Percentiles rank a stretch among this genome's conserved stretches.
Conservation (phyloP, 2,329 filamentous ascomycete genomes). For the Meredithiella fracta region DNA sequence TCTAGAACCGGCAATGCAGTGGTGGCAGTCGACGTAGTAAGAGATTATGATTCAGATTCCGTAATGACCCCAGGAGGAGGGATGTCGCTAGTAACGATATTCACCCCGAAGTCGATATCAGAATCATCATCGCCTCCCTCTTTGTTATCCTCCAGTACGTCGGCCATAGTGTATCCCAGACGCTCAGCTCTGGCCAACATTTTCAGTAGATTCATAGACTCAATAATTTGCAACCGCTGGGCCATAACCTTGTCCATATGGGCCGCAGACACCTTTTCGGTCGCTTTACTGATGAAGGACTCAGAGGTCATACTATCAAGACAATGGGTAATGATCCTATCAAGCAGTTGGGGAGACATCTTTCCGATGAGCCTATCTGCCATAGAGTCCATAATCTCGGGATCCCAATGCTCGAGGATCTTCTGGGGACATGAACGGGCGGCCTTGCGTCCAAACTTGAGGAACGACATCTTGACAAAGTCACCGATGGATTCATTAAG, state of each 20-base stretch:
- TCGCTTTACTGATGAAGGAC: neutral
- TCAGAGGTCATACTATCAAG: no score
- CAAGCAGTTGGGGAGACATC: slow-evolving; percentile 18
- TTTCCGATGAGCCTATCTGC: slow-evolving; percentile 35
- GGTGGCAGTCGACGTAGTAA: no score
- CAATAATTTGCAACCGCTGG: slow-evolving; percentile 35
- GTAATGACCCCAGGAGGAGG: neutral
- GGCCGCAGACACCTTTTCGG: neutral
- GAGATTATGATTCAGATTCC: neutral
- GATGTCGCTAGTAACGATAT: slow-evolving; percentile 8
- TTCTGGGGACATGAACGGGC: slow-evolving; percentile 26
- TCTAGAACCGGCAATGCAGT: no score
- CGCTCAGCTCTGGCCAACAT: slow-evolving; percentile 39
- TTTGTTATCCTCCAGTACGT: slow-evolving; percentile 16
- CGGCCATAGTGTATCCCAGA: slow-evolving; percentile 29
- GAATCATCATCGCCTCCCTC: slow-evolving; percentile 27
- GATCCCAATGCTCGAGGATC: slow-evolving; percentile 21
- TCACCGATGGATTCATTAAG: slow-evolving; percentile 25
- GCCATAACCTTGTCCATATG: slow-evolving; percentile 39
- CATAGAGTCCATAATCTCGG: slow-evolving; percentile 26
- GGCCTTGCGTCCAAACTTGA: slow-evolving; percentile 31
- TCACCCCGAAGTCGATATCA: slow-evolving; percentile 8
- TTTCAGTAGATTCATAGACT: slow-evolving; percentile 37
- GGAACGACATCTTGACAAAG: slow-evolving; percentile 17
- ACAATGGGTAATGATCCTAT: no score